Evolutionary conservation across 768 basidiomycete species (phyloP).

Genomic region (Suillus weaverae): DNA sequence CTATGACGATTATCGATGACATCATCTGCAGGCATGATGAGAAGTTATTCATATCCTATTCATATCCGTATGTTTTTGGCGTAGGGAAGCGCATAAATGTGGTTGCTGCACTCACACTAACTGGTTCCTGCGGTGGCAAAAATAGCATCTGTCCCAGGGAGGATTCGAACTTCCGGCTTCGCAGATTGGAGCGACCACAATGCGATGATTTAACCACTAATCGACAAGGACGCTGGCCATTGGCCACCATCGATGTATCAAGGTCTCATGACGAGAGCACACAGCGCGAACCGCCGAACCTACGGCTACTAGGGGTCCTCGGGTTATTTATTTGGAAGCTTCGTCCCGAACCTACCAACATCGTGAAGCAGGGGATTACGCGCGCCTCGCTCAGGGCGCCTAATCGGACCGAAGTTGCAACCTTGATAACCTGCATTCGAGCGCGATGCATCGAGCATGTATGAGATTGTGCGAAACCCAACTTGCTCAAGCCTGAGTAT

Average conservation of each 20-base stretch:
- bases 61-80: background rate
- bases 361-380: too few species aligned
- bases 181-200: constrained; percentile 38
- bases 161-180: constrained; percentile 45
- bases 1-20: background rate
- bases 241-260: background rate
- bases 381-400: background rate
- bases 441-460: too few species aligned
- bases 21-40: background rate
- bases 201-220: constrained; percentile 47
- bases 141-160: constrained; percentile 23
- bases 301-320: too few species aligned
- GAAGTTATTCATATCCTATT: background rate
- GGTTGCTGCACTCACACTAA: too few species aligned
- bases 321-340: background rate
- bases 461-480: too few species aligned
- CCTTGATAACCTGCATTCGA: too few species aligned
- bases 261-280: background rate
- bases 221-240: constrained; percentile 36
- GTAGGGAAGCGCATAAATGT: background rate
- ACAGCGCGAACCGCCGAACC: too few species aligned
- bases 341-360: background rate
- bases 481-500: too few species aligned
- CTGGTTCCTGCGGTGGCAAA: background rate
- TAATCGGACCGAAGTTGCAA: background rate